A percentile compares a stretch with the other conserved stretches of the same genome.
Evolutionary conservation across 192 early-diverging fungal species (phyloP).

Genomic region (Glomus cerebriforme): DNA sequence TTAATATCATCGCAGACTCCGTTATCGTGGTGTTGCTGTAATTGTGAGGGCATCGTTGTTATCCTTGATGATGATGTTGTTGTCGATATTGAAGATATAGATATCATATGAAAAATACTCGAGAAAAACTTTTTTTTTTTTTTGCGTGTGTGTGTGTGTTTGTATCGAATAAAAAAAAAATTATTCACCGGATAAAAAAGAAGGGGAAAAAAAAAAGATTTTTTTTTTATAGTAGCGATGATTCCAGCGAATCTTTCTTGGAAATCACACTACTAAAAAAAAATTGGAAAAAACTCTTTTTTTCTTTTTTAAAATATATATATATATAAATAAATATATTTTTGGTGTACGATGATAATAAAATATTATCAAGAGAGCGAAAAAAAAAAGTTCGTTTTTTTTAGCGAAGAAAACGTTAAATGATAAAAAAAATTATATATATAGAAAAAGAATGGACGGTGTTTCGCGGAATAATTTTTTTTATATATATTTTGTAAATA

Average conservation of each 20-base stretch:
- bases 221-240: too few species aligned
- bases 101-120: background rate
- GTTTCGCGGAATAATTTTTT: conserved; percentile 1
- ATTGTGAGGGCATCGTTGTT: background rate
- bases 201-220: too few species aligned
- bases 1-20: background rate
- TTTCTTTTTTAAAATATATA: too few species aligned
- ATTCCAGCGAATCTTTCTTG: too few species aligned
- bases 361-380: too few species aligned
- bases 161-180: too few species aligned
- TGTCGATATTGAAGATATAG: background rate
- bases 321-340: too few species aligned
- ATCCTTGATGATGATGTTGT: background rate
- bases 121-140: background rate
- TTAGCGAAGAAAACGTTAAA: background rate
- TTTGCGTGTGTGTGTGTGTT: too few species aligned
- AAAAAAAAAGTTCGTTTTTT: background rate
- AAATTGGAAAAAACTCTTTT: too few species aligned
- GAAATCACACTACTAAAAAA: too few species aligned
- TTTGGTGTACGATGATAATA: too few species aligned
- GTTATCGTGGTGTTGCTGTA: background rate
- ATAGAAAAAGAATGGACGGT: conserved; percentile 17
- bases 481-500: background rate
- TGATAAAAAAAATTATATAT: background rate
- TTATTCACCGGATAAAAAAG: too few species aligned